Base-by-base conservation (phyloP, 2,329 filamentous ascomycete genomes). In the Albophoma yamanashiensis region DNA sequence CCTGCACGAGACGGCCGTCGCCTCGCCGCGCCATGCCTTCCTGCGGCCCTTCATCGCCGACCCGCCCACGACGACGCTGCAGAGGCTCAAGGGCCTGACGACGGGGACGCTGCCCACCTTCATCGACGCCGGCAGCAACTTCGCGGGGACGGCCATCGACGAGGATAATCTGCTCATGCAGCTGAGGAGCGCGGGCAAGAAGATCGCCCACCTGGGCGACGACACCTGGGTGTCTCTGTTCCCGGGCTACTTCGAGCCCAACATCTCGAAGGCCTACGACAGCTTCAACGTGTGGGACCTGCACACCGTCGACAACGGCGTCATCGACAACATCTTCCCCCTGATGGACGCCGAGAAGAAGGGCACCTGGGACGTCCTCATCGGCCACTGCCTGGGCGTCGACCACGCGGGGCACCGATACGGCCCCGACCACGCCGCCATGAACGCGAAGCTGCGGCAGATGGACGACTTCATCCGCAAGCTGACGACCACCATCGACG, bases 281-380 rank as follows among this genome's bases (percentile, higher is more conserved):
- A 97, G 93, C 63, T 96, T 99, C 77, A 97, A 97, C 69, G 94
- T 97, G 8, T 97, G 92, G 91, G 94, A 99, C 72, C 75, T 99
- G 67, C 92, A 97, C 72, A 97, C 94, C 0, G 90, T 99, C 3
- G 94, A 99, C 70, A 93, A 97, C 69, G 94, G 94, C 0, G 94
- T 99, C 31, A 89, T 88, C 15, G 89, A 96, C 66, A 89, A 97
- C 74, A 86, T 99, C 8, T 89, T 94, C 62, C 94, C 94, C 1
- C 80, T 97, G 2, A 74, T 99, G 63, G 79, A 87, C 56, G 73
- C 83, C 1, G 78, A 82, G 56, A 86, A 86, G 69, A 79, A 81
- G 58, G 81, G 76, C 6, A 82, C 89, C 60, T 99, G 94, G 94
- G 93, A 99, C 75, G 79, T 99, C n/a, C 82, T 97, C 42, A 89